Base-by-base conservation (phyloP, 169 alveolate species). In the Babesia bovis region DNA sequence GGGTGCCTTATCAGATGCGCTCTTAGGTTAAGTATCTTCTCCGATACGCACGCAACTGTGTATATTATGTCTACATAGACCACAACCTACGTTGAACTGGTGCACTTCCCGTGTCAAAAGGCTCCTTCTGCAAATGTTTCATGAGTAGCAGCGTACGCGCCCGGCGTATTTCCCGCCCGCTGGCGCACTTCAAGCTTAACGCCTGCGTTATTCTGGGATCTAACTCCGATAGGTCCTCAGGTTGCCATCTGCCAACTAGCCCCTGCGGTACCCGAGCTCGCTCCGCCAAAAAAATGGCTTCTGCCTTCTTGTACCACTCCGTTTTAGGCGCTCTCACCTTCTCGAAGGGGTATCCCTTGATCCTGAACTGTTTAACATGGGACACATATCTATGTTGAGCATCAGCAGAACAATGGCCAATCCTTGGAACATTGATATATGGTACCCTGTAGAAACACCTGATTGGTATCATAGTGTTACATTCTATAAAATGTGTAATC, bases 251-350 rank as follows among this genome's bases (percentile, higher is more conserved):
- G 15, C 94, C 94, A 21, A 89, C 85, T 33, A 74, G 84, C 12
- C 94, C 94, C 53, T 82, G 75, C 40, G 94, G 94, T 56, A 86
- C 88, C 61, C 82, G 74, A 36, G 84, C 91, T 33, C 95, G 49
- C 61, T 91, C 95, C n/a, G 90, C 89, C 36, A 91, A 84, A 55
- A 91, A 91, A 35, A 84, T 94, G 36, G 91, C 82, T 72, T 91
- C 95, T 0, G 95, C 94, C 52, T 82, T 83, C 61, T 87, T 83
- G 57, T 91, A 91, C 95, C 95, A 91, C 42, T 90, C 94, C 0
- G 95, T 87, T 75, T 91, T 91, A n/a, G 89, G 94, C 30, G 94
- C 94, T 50, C 89, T 90, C 35, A 84, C 78, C 82, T 91, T 89
- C 56, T 84, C 82, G 33, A 92, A 90, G 23, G 91, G 89, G n/a